A percentile compares a stretch with the other conserved stretches of the same genome.
Conservation (phyloP, 2,329 filamentous ascomycete species). For the Blumeria hordei region DNA sequence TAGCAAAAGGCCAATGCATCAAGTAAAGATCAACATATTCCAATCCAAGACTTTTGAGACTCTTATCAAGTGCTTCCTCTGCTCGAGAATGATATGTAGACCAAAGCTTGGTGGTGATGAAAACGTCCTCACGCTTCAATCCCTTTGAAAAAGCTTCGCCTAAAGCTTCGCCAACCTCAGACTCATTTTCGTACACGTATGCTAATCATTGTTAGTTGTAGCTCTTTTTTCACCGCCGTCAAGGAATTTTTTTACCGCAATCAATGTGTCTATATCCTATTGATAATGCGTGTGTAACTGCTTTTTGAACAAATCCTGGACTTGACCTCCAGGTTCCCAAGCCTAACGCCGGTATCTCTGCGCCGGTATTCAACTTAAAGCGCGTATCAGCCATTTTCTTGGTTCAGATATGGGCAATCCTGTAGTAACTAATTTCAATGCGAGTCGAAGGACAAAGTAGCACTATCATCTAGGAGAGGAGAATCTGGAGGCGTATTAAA, state of each 20-base stretch:
- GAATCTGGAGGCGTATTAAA: neutral
- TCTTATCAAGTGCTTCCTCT: constrained; percentile 46
- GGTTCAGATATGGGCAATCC: neutral
- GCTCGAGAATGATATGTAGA: constrained; percentile 51
- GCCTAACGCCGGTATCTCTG: constrained; percentile 19
- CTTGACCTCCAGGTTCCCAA: constrained; percentile 22
- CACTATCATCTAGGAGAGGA: neutral
- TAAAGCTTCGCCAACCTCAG: constrained; percentile 58
- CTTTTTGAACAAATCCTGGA: constrained; percentile 20
- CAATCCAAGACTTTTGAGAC: constrained; percentile 46
- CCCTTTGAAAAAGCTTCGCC: constrained; percentile 34
- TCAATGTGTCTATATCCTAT: constrained; percentile 30
- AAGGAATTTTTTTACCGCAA: constrained; percentile 10
- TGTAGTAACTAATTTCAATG: neutral
- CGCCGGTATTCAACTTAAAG: constrained; percentile 17
- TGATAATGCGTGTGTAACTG: constrained; percentile 18
- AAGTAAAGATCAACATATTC: constrained; percentile 66
- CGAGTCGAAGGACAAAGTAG: neutral
- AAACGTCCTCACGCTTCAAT: constrained; percentile 37
- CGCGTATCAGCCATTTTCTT: constrained; percentile 11
- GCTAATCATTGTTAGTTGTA: constrained; percentile 18
- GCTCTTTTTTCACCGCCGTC: neutral
- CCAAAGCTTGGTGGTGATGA: constrained; percentile 44
- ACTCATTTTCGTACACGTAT: constrained; percentile 61
- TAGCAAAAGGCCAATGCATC: constrained; percentile 62